Conservation (phyloP, 2,329 filamentous ascomycete species). For the Epichloe brachyelytri region DNA sequence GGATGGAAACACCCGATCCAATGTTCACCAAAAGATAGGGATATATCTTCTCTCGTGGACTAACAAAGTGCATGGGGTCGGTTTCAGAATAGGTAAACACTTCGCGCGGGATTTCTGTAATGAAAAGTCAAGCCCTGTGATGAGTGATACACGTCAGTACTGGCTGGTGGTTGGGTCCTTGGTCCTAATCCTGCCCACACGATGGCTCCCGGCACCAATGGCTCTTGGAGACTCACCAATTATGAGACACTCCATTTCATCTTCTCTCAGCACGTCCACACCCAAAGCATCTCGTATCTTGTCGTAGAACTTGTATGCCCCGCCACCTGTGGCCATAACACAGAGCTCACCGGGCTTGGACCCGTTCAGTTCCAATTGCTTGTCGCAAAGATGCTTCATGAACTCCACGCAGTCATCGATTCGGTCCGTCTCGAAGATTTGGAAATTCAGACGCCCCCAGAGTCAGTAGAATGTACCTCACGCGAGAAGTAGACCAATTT, state of each 20-base stretch:
- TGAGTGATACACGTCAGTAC: not conserved
- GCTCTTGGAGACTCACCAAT: slow-evolving; percentile 46
- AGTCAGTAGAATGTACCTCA: slow-evolving; percentile 64
- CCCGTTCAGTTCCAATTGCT: slow-evolving; percentile 66
- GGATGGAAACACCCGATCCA: slow-evolving; percentile 89
- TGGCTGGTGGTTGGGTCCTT: not conserved
- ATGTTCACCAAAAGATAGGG: slow-evolving; percentile 98
- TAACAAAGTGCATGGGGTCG: slow-evolving; percentile 80
- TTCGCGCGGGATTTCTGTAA: slow-evolving; percentile 91
- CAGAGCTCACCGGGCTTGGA: slow-evolving; percentile 60
- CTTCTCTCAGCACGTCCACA: slow-evolving; percentile 80
- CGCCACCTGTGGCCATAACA: slow-evolving; percentile 92
- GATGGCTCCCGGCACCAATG: not conserved
- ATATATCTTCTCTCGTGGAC: slow-evolving; percentile 69
- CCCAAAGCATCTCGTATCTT: slow-evolving; percentile 71
- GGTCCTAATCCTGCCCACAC: not conserved
- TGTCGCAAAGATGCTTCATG: slow-evolving; percentile 72
- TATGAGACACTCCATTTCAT: slow-evolving; percentile 98
- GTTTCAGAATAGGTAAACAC: slow-evolving; percentile 93
- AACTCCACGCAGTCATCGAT: slow-evolving; percentile 92
- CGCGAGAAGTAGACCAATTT: slow-evolving; percentile 97
- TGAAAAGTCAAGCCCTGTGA: slow-evolving; percentile 89
- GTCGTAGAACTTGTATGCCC: slow-evolving; percentile 95
- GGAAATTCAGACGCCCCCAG: slow-evolving; percentile 83
- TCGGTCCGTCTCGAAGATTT: slow-evolving; percentile 89